A percentile compares a stretch with the other conserved stretches of the same genome.
Evolutionary conservation across 495 filamentous ascomycete species (phyloP).

Genomic region (Astrothelium macrocarpum): DNA sequence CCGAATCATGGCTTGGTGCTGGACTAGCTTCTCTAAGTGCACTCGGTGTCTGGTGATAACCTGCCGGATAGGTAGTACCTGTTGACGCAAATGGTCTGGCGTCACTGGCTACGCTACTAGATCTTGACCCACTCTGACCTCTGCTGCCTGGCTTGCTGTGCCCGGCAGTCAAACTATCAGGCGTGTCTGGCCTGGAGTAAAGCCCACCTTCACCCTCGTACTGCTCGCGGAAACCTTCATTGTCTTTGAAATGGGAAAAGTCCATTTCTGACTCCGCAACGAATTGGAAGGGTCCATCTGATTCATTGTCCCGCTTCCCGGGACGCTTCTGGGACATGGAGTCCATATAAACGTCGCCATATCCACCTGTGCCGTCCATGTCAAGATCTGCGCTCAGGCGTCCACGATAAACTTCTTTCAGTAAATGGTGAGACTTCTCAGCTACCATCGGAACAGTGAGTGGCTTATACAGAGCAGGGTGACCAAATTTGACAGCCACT

Average conservation of each 20-base stretch:
- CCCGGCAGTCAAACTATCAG: conserved; percentile 13
- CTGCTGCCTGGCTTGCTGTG: conserved; percentile 13
- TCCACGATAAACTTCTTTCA: conserved; percentile 72
- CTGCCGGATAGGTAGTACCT: conserved; percentile 28
- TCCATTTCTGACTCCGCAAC: conserved; percentile 86
- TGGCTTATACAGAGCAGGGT: conserved; percentile 80
- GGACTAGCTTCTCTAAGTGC: conserved; percentile 26
- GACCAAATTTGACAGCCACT: conserved; percentile 72
- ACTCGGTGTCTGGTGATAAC: conserved; percentile 30
- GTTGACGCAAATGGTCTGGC: neutral
- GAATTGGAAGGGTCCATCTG: conserved; percentile 62
- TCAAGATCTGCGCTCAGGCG: conserved; percentile 48
- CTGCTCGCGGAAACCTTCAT: conserved; percentile 78
- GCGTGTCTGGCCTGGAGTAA: conserved; percentile 30
- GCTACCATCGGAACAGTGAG: conserved; percentile 95
- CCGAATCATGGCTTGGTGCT: conserved; percentile 7
- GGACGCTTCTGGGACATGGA: conserved; percentile 66
- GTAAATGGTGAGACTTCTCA: conserved; percentile 71
- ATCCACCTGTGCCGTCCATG: conserved; percentile 37
- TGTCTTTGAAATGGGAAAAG: conserved; percentile 83
- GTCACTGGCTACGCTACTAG: conserved; percentile 17
- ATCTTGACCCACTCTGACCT: conserved; percentile 18
- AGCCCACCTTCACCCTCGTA: conserved; percentile 60
- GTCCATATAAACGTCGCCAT: conserved; percentile 61
- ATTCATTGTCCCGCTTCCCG: conserved; percentile 48